These are phyloP conservation scores for Daldinia eschscholtzii DNA, from an alignment of 2,329 filamentous ascomycete species.

Conservation along the genomic window DNA sequence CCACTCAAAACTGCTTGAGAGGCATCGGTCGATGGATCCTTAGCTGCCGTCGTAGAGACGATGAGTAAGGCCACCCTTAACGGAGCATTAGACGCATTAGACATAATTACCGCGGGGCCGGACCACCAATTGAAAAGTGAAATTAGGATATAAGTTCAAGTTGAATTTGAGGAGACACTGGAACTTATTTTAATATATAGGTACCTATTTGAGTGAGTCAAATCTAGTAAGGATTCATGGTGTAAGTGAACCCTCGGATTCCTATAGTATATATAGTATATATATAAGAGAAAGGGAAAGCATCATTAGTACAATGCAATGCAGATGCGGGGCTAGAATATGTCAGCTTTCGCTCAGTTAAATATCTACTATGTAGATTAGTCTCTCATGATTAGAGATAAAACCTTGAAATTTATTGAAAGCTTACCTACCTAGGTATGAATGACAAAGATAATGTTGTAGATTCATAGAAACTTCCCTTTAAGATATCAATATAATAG, in stretches of 20 bases:
- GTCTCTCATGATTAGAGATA: background rate
- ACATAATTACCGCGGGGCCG: slow-evolving; percentile 51
- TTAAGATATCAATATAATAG: too few relatives aligned
- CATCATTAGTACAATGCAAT: slow-evolving; percentile 25
- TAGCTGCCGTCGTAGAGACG: slow-evolving; percentile 89
- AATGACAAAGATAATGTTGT: background rate
- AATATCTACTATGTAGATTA: background rate
- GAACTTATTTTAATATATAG: background rate
- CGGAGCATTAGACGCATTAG: slow-evolving; percentile 53
- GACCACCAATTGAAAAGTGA: background rate
- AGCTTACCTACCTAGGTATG: background rate
- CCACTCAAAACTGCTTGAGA: slow-evolving; percentile 75
- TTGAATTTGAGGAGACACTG: background rate
- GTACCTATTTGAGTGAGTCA: background rate
- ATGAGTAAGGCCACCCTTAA: slow-evolving; percentile 84
- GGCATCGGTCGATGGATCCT: slow-evolving; percentile 82
- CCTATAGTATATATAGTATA: slow-evolving; percentile 4
- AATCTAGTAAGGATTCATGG: background rate
- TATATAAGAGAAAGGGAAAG: slow-evolving; percentile 16
- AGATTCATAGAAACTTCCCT: background rate
- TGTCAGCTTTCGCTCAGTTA: slow-evolving; percentile 7
- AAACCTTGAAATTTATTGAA: background rate
- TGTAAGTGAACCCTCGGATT: slow-evolving; percentile 7
- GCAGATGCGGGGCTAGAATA: slow-evolving; percentile 34
- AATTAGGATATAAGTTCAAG: background rate